Evolutionary conservation across 208 protist species (phyloP).

Genomic region (Endotrypanum monterogeii): DNA sequence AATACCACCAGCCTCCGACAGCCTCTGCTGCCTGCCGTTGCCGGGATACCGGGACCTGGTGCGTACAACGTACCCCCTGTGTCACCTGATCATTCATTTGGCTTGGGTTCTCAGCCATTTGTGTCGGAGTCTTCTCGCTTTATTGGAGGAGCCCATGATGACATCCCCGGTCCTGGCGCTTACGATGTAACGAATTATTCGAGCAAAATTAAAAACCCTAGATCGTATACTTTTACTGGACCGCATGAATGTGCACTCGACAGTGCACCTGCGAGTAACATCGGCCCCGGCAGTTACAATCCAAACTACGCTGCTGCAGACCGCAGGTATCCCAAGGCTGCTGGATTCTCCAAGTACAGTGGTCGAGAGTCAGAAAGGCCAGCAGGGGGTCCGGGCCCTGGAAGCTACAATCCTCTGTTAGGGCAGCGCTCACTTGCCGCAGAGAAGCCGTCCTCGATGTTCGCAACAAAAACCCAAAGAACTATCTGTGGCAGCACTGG

Average conservation of each 20-base stretch:
- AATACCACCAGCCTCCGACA: conserved; percentile 61
- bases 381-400: conserved; percentile 65
- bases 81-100: conserved; percentile 7
- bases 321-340: conserved; percentile 44
- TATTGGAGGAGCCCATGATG: conserved; percentile 22
- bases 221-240: conserved; percentile 34
- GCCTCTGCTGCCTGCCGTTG: conserved; percentile 27
- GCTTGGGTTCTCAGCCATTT: conserved; percentile 64
- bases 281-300: conserved; percentile 60
- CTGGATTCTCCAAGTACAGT: conserved; percentile 69
- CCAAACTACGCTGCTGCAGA: conserved; percentile 44
- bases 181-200: conserved; percentile 48
- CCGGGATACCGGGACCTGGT: conserved; percentile 61
- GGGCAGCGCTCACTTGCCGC: conserved; percentile 32
- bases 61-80: conserved; percentile 40
- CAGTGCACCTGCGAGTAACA: background rate
- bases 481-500: conserved; percentile 13
- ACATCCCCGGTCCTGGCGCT: conserved; percentile 63
- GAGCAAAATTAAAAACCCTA: conserved; percentile 32
- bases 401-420: conserved; percentile 55
- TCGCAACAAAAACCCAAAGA: conserved; percentile 69
- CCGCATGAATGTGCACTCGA: conserved; percentile 5
- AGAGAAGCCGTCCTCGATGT: conserved; percentile 81
- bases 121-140: conserved; percentile 65
- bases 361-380: conserved; percentile 26